phyloP scores from a whole-genome alignment of 148 eudicot species.

The Fagopyrum esculentum region DNA sequence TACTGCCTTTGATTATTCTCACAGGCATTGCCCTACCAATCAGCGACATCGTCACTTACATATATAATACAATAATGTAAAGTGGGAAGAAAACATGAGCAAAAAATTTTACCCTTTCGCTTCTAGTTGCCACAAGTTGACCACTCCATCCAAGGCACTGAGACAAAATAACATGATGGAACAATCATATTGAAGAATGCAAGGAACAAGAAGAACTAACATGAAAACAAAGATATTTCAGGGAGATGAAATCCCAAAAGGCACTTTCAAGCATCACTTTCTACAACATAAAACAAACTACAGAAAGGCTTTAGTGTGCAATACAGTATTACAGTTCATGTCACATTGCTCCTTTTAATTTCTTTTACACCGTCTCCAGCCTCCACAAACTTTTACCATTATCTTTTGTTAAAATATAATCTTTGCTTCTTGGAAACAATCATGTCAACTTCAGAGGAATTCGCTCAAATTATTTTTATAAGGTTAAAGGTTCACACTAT shows the following conservation, averaged over 20 bases:
- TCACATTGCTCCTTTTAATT: not conserved
- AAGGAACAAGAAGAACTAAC: not conserved
- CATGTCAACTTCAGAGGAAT: not conserved
- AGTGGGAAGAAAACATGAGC: not conserved
- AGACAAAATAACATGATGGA: conserved; percentile 6
- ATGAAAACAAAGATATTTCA: not conserved
- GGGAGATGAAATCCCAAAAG: not conserved
- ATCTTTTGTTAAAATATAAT: not conserved
- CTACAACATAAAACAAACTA: not conserved
- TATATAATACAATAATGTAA: not conserved
- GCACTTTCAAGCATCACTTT: not conserved
- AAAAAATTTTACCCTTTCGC: conserved; percentile 54
- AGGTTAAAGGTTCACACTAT: not conserved
- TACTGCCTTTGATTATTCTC: not conserved
- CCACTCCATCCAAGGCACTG: conserved; percentile 93
- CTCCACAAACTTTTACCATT: not conserved
- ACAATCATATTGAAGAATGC: conserved; percentile 5
- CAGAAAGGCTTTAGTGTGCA: not conserved
- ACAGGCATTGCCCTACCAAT: not conserved
- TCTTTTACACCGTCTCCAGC: not conserved
- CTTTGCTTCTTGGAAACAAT: not conserved
- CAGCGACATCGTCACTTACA: not conserved
- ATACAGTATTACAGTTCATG: not conserved
- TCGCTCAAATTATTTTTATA: not conserved
- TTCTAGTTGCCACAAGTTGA: conserved; percentile 88